phyloP scores from a whole-genome alignment of 768 basidiomycete species.

The Termitomyces sp. region DNA sequence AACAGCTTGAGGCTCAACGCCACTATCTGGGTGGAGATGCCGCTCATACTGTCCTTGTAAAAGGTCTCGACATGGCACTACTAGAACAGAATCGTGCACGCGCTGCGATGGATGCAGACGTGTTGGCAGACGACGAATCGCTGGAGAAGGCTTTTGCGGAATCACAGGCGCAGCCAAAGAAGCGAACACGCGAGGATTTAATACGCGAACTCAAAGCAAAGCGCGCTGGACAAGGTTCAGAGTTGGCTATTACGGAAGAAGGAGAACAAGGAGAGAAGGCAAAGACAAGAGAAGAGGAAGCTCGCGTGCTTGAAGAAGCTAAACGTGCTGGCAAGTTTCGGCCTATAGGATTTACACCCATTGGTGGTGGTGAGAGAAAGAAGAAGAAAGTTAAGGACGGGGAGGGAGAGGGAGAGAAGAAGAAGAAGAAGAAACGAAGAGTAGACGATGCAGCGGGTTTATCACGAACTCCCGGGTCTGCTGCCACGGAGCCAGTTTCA shows the following conservation, averaged over 20 bases:
- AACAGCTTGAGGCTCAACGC: constrained; percentile 70
- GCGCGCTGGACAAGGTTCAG: constrained; percentile 25
- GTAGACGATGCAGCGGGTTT: constrained; percentile 11
- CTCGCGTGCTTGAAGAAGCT: constrained; percentile 32
- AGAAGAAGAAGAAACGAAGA: constrained; percentile 53
- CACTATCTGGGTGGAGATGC: constrained; percentile 81
- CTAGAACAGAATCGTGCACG: constrained; percentile 81
- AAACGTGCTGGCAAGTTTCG: constrained; percentile 49
- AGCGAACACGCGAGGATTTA: constrained; percentile 76
- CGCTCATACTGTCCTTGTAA: constrained; percentile 82
- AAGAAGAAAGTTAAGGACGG: constrained; percentile 44
- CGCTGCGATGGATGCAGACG: constrained; percentile 26
- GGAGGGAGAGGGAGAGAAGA: constrained; percentile 31
- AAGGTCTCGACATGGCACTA: constrained; percentile 84
- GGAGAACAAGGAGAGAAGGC: constrained; percentile 18
- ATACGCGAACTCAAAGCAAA: constrained; percentile 68
- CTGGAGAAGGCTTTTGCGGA: constrained; percentile 67
- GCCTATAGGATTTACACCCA: constrained; percentile 66
- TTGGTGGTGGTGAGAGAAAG: constrained; percentile 39
- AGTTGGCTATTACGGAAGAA: neutral
- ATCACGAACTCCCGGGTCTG: neutral
- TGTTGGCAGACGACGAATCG: constrained; percentile 69
- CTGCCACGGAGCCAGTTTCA: neutral
- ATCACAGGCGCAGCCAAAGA: constrained; percentile 33
- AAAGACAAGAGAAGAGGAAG: constrained; percentile 24